Evolutionary conservation across 257 asterid species (phyloP).

Genomic region (Avicennia marina): DNA sequence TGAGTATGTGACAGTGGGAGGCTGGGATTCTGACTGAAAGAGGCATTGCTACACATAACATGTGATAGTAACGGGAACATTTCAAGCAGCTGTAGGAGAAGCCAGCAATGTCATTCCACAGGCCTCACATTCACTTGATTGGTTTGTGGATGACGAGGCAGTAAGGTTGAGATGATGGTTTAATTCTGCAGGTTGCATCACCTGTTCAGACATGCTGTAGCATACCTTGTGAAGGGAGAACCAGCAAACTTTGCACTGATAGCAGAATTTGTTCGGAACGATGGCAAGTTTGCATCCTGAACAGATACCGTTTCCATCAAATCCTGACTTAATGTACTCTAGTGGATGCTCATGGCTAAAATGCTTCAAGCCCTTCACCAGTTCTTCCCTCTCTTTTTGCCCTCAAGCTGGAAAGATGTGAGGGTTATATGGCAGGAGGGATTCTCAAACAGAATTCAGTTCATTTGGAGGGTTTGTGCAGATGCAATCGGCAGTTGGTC

Average conservation of each 20-base stretch:
- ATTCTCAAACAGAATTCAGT: too few relatives aligned
- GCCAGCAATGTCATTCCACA: constrained; percentile 33
- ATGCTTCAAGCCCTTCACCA: constrained; percentile 20
- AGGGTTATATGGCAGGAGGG: background rate
- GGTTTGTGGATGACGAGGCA: constrained; percentile 11
- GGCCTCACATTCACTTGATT: constrained; percentile 26
- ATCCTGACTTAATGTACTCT: constrained; percentile 7
- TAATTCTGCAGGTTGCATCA: constrained; percentile 39
- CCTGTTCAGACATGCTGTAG: constrained; percentile 41
- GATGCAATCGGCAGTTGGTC: background rate
- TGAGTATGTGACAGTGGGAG: constrained; percentile 38
- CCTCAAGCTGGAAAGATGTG: background rate
- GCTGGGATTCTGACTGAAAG: constrained; percentile 36
- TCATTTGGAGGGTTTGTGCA: too few relatives aligned
- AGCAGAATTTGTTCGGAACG: constrained; percentile 24
- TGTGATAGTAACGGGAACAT: constrained; percentile 33
- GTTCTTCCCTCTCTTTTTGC: constrained; percentile 28
- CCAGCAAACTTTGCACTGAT: constrained; percentile 35
- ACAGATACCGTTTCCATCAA: constrained; percentile 19
- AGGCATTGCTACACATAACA: constrained; percentile 46
- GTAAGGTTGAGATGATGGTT: constrained; percentile 34
- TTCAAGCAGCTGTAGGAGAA: constrained; percentile 36
- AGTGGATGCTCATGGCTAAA: constrained; percentile 50
- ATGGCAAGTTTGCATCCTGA: constrained; percentile 40
- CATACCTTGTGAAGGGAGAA: constrained; percentile 52